Percentiles rank a stretch among this genome's conserved stretches.
These are phyloP conservation scores for Podaxis sp. DNA, from an alignment of 768 basidiomycete species.

Conservation along the genomic window DNA sequence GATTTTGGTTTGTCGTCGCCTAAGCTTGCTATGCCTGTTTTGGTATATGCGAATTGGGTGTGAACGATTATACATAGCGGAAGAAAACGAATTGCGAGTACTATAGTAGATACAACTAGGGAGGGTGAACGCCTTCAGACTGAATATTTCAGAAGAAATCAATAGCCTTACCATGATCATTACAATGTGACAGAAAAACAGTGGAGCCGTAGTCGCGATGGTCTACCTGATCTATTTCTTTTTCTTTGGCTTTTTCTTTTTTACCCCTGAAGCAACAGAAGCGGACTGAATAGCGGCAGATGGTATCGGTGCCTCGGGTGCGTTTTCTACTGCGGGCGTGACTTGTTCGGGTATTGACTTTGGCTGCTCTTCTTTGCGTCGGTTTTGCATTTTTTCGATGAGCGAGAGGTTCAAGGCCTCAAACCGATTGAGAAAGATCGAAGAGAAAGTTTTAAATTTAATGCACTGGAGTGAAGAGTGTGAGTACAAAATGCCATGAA, in stretches of 20 bases:
- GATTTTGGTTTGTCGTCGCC: neutral
- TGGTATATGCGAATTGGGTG: neutral
- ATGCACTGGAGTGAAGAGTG: constrained; percentile 61
- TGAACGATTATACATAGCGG: no score
- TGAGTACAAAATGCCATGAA: neutral
- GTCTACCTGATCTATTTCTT: constrained; percentile 49
- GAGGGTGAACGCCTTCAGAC: no score
- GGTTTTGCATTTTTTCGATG: constrained; percentile 86
- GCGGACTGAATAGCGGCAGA: constrained; percentile 10
- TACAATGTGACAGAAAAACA: constrained; percentile 1
- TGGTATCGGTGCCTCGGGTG: constrained; percentile 28
- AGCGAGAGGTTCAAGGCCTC: constrained; percentile 86
- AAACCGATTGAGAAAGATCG: constrained; percentile 95
- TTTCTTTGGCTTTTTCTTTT: constrained; percentile 85
- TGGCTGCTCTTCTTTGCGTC: constrained; percentile 35
- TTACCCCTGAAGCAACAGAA: constrained; percentile 55
- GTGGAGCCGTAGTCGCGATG: neutral
- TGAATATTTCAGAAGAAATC: no score
- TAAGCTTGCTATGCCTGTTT: neutral
- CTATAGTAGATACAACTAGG: constrained; percentile 12
- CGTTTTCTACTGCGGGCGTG: constrained; percentile 22
- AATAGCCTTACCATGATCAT: constrained; percentile 3
- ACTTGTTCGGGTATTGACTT: constrained; percentile 24
- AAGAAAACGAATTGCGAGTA: neutral
- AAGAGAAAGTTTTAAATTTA: constrained; percentile 95